Base-by-base conservation (phyloP, 768 basidiomycete species). In the Mycena galericulata region DNA sequence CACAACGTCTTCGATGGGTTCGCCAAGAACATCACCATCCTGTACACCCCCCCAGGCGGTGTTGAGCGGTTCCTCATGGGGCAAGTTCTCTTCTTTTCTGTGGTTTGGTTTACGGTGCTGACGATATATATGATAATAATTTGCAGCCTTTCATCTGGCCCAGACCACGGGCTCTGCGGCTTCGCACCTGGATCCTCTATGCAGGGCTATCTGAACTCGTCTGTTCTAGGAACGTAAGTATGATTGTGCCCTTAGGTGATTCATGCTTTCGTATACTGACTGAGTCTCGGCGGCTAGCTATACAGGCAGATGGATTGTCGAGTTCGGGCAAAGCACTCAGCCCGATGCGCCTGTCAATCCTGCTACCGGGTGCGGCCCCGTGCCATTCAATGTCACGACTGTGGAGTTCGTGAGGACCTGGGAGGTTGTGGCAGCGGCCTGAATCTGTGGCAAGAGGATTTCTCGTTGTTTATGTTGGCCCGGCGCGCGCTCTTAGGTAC, bases 201-300 rank as follows among this genome's bases (percentile, higher is more conserved):
- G 18, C 15, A 14, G 30, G 63, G 8, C 22, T 14, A 56, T 46
- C 34, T 65, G 18, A 10, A 47, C 24, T 29, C 63, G 34, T 49
- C 46, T 29, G 63, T 29, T 46, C 30, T 65, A 22, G 63, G 63
- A 65, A 65, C 53, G 63, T 65, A 56, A 41, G 63, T 65, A 56
- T 8, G 63, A 38, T 56, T 26, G 49, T 46, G 34, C 29, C 51
- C 22, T 24, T n/a, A n/a, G n/a, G n/a, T n/a, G n/a, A n/a, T n/a
- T n/a, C 12, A 43, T 55, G 53, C 32, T 24, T 15, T 47, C 24
- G 24, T 56, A 49, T 65, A 49, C 36, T 57, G 53, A 65, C 45
- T 18, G 32, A 49, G 40, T 54, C 17, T 43, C 53, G 29, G 43
- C 22, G 36, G 53, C 45, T 49, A 65, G 63, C 4, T 65, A 64